phyloP scores from a whole-genome alignment of 2,329 filamentous ascomycete species.

The Verticillium zaregamsianum region DNA sequence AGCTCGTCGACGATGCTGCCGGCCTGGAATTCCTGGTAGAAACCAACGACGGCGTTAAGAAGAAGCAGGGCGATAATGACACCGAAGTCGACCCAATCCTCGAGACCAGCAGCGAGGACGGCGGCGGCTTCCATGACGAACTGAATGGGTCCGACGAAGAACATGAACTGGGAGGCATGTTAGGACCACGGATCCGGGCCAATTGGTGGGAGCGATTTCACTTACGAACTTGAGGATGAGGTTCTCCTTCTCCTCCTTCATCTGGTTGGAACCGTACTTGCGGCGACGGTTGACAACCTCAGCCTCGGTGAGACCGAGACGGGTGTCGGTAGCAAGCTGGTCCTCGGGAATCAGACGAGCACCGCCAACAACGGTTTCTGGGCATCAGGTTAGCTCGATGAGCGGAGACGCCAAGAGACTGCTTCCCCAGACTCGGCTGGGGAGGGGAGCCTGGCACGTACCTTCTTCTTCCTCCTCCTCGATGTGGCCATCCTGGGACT shows the following conservation, averaged over 20 bases:
- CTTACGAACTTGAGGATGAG: slow-evolving; percentile 73
- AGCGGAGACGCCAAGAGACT: neutral
- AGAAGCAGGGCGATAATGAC: slow-evolving; percentile 81
- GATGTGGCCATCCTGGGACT: slow-evolving; percentile 71
- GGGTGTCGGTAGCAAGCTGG: slow-evolving; percentile 71
- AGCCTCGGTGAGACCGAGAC: slow-evolving; percentile 64
- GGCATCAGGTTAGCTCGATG: slow-evolving; percentile 1
- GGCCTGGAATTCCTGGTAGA: slow-evolving; percentile 85
- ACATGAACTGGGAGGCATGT: slow-evolving; percentile 39
- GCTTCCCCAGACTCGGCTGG: neutral
- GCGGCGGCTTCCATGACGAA: slow-evolving; percentile 90
- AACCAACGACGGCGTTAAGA: slow-evolving; percentile 82
- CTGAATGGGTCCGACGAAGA: slow-evolving; percentile 86
- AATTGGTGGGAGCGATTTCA: neutral
- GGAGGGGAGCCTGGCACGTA: neutral
- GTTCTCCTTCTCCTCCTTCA: slow-evolving; percentile 90
- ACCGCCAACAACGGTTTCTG: slow-evolving; percentile 39
- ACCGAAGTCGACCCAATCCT: slow-evolving; percentile 91
- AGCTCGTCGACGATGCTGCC: slow-evolving; percentile 87
- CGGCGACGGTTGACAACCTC: slow-evolving; percentile 62
- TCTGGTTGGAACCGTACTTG: slow-evolving; percentile 76
- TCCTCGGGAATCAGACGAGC: slow-evolving; percentile 67
- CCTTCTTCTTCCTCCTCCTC: slow-evolving; percentile 57
- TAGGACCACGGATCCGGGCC: no score
- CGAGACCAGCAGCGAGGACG: slow-evolving; percentile 75